Conservation (phyloP, 768 basidiomycete genomes). For the Tremella yokohamensis region DNA sequence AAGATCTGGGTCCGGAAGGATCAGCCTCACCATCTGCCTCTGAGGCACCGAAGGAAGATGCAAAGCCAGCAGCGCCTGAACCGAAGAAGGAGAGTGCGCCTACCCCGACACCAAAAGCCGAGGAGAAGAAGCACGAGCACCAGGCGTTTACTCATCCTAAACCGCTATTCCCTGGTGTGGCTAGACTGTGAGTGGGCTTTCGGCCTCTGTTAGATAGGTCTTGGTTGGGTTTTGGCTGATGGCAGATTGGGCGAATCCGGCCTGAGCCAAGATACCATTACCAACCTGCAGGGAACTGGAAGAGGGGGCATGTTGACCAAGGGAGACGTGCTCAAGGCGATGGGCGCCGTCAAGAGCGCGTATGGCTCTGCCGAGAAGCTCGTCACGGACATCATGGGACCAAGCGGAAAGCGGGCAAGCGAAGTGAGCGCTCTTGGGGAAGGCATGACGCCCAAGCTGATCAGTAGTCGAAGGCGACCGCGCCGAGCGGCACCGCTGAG, state of each 20-base stretch:
- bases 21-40: slow-evolving; percentile 8
- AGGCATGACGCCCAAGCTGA: slow-evolving; percentile 4
- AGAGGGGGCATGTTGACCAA: slow-evolving; percentile 91
- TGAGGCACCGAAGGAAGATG: slow-evolving; percentile 13
- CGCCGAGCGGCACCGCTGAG: slow-evolving; percentile 3
- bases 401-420: slow-evolving; percentile 35
- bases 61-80: slow-evolving; percentile 14
- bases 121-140: slow-evolving; percentile 26
- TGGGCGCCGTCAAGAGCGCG: slow-evolving; percentile 65
- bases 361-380: slow-evolving; percentile 49
- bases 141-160: slow-evolving; percentile 57
- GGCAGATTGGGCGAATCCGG: slow-evolving; percentile 40
- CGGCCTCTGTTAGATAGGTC: background rate
- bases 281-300: slow-evolving; percentile 79
- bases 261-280: slow-evolving; percentile 48
- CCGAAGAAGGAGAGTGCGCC: slow-evolving; percentile 6
- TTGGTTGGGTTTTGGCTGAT: background rate
- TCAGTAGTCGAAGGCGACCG: slow-evolving; percentile 20
- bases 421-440: slow-evolving; percentile 25
- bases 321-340: slow-evolving; percentile 82
- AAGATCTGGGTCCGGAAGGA: slow-evolving; percentile 36
- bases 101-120: background rate
- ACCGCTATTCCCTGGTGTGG: slow-evolving; percentile 83
- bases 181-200: slow-evolving; percentile 57
- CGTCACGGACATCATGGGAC: slow-evolving; percentile 33